These are phyloP conservation scores for Gaeumannomyces tritici DNA, from an alignment of 2,329 filamentous ascomycete species.

Conservation along the genomic window DNA sequence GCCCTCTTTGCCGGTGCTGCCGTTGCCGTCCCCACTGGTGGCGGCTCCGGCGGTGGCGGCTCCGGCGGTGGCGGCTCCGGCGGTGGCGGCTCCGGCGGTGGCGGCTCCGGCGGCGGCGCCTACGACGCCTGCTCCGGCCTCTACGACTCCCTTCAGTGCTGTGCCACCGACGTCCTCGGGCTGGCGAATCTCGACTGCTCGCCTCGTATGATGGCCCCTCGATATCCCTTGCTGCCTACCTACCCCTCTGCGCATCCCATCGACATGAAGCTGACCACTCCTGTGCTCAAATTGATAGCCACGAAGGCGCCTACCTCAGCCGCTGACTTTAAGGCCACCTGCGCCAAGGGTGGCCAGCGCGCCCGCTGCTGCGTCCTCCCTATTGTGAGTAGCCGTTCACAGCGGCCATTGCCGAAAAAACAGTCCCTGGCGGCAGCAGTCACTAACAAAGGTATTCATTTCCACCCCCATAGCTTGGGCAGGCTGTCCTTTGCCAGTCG, in stretches of 20 bases:
- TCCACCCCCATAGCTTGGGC: constrained; percentile 13
- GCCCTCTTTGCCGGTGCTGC: neutral
- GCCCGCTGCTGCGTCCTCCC: constrained; percentile 47
- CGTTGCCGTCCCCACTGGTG: neutral
- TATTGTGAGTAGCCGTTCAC: constrained; percentile 24
- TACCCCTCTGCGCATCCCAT: too few relatives aligned
- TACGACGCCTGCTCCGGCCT: constrained; percentile 29
- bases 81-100: constrained; percentile 11
- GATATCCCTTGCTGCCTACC: too few relatives aligned
- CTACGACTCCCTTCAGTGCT: constrained; percentile 43
- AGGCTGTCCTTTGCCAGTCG: constrained; percentile 22
- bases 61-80: constrained; percentile 16
- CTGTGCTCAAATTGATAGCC: constrained; percentile 7
- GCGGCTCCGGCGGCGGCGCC: constrained; percentile 20
- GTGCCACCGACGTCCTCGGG: constrained; percentile 51
- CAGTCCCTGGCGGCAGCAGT: too few relatives aligned
- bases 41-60: constrained; percentile 11
- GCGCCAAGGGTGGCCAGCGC: constrained; percentile 39
- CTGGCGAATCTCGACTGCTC: constrained; percentile 47
- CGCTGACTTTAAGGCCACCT: constrained; percentile 23
- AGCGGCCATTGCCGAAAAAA: too few relatives aligned
- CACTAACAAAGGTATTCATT: neutral
- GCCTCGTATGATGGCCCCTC: constrained; percentile 25
- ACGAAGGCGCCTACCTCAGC: constrained; percentile 11
- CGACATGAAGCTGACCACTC: too few relatives aligned